phyloP scores from a whole-genome alignment of 129 eudicot species.

The Heracleum sosnowskyi region DNA sequence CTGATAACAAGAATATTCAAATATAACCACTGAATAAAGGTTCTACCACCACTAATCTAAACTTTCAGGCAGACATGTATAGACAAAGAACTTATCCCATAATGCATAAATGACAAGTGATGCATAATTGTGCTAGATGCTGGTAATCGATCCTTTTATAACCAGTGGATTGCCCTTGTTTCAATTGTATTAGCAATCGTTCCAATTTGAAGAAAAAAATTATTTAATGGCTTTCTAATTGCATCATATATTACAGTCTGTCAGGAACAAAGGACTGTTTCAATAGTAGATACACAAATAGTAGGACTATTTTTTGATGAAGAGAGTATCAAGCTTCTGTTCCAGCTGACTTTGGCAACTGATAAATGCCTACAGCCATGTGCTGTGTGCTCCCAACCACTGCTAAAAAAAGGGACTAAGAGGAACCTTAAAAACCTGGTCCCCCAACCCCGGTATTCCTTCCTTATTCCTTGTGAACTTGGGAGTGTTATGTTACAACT shows the following conservation, averaged over 20 bases:
- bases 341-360: not conserved
- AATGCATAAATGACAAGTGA: not conserved
- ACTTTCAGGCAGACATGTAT: slow-evolving; percentile 10
- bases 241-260: not conserved
- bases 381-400: not conserved
- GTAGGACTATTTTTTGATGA: not conserved
- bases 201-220: not conserved
- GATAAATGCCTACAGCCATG: not conserved
- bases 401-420: not conserved
- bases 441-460: not conserved
- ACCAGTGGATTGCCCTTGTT: not conserved
- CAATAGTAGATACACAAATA: not conserved
- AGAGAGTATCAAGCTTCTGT: not conserved
- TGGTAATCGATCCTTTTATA: not conserved
- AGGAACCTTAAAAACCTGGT: not conserved
- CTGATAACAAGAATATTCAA: slow-evolving; percentile 13
- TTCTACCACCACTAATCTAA: not conserved
- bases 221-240: not conserved
- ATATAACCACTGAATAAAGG: slow-evolving; percentile 4
- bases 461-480: not conserved
- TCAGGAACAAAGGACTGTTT: not conserved
- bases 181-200: not conserved
- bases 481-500: not conserved
- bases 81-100: slow-evolving; percentile 22
- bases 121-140: not conserved